Evolutionary conservation across 495 filamentous ascomycete species (phyloP).

Genomic region (Aspergillus diversus): DNA sequence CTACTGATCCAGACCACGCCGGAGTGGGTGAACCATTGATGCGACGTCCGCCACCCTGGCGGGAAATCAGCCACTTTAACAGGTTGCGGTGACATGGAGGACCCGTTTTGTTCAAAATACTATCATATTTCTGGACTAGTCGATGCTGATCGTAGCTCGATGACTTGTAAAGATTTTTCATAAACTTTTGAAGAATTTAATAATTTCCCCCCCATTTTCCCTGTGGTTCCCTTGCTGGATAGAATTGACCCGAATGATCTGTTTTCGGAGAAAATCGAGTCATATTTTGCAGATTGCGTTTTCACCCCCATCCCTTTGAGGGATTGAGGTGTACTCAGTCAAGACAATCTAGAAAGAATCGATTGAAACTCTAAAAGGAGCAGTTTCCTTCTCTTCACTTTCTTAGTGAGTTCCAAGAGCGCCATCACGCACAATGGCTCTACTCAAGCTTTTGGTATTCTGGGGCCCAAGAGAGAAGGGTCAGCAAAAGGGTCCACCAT

Average conservation of each 20-base stretch:
- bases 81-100: constrained; percentile 5
- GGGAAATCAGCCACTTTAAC: constrained; percentile 10
- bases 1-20: constrained; percentile 10
- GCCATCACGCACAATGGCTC: constrained; percentile 3
- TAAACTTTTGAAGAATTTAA: no score
- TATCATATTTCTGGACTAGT: neutral
- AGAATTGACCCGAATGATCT: no score
- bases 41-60: constrained; percentile 20
- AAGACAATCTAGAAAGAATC: neutral
- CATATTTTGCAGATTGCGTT: no score
- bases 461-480: neutral
- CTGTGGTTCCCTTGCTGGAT: no score
- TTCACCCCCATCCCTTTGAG: no score
- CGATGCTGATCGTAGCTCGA: neutral
- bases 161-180: neutral
- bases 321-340: neutral
- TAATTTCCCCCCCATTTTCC: no score
- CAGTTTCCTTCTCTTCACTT: neutral
- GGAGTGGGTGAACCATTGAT: constrained; percentile 17
- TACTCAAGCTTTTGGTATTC: constrained; percentile 13
- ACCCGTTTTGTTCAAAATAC: neutral
- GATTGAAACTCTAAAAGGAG: neutral
- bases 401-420: neutral
- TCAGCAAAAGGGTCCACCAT: constrained; percentile 8
- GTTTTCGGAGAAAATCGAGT: no score